A percentile compares a stretch with the other conserved stretches of the same genome.
phyloP scores from a whole-genome alignment of 2,329 filamentous ascomycete species.

The Ceratocystis colombiana region DNA sequence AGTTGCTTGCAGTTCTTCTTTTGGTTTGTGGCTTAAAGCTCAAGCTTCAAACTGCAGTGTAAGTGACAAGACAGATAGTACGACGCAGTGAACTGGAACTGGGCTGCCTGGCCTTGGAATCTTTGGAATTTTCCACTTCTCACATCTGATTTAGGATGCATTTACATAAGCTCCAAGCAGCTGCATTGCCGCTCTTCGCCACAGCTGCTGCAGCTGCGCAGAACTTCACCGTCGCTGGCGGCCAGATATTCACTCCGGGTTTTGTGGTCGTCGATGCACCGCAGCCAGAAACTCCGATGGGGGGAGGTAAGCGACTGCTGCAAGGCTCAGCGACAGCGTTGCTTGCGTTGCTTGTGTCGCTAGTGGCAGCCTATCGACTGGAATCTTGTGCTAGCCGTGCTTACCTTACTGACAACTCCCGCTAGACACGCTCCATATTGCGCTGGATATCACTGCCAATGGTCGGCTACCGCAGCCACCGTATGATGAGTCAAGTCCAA shows the following conservation, averaged over 20 bases:
- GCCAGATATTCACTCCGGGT: conserved; percentile 60
- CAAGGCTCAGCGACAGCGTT: background rate
- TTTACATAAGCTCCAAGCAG: background rate
- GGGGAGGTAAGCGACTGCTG: conserved; percentile 41
- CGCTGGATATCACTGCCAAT: conserved; percentile 56
- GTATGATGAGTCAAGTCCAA: conserved; percentile 43
- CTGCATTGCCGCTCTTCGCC: conserved; percentile 28
- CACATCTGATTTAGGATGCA: background rate
- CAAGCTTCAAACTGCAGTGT: background rate
- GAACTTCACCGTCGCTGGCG: conserved; percentile 48
- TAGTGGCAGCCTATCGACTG: background rate
- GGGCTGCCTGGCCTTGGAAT: background rate
- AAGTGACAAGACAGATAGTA: background rate
- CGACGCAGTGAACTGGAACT: background rate
- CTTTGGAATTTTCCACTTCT: background rate
- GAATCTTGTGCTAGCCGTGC: conserved; percentile 22
- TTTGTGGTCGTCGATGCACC: conserved; percentile 57
- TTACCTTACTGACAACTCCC: conserved; percentile 24
- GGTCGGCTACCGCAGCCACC: conserved; percentile 46
- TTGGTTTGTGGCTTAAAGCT: background rate
- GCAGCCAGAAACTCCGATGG: conserved; percentile 53
- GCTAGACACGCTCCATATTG: conserved; percentile 49
- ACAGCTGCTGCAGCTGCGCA: conserved; percentile 32
- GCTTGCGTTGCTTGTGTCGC: background rate
- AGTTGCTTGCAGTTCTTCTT: background rate